These are phyloP conservation scores for Phytophthora capsici DNA, from an alignment of 352 stramenopile genomes.

Conservation along the genomic window DNA sequence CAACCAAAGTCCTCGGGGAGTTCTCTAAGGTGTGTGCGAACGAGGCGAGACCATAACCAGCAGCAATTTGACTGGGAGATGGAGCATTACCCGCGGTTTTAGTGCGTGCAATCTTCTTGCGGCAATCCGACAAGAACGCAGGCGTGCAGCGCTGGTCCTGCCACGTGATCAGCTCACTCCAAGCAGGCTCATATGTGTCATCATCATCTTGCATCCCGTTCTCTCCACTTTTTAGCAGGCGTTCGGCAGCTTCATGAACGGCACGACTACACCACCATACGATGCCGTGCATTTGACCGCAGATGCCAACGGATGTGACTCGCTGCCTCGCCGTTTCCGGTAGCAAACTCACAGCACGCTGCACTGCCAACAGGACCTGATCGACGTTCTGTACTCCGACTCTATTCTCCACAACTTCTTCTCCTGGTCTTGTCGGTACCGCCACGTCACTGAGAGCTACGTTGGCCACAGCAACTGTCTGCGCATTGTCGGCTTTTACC, in stretches of 20 bases:
- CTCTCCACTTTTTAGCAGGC: slow-evolving; percentile 31
- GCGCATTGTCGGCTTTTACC: slow-evolving; percentile 36
- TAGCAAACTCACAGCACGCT: slow-evolving; percentile 41
- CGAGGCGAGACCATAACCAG: slow-evolving; percentile 76
- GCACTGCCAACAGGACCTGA: slow-evolving; percentile 53
- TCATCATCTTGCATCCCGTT: slow-evolving; percentile 12
- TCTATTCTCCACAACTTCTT: slow-evolving; percentile 20
- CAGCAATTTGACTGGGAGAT: slow-evolving; percentile 43
- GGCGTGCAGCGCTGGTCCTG: slow-evolving; percentile 78
- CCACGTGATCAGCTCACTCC: slow-evolving; percentile 80
- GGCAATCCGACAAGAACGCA: slow-evolving; percentile 53
- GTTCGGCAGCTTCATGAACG: slow-evolving; percentile 34
- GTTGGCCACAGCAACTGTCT: slow-evolving; percentile 43
- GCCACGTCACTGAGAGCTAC: slow-evolving; percentile 47
- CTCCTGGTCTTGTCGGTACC: slow-evolving; percentile 8
- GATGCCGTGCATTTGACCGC: slow-evolving; percentile 89
- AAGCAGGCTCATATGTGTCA: slow-evolving; percentile 32
- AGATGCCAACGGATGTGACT: slow-evolving; percentile 65
- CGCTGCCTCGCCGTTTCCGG: slow-evolving; percentile 28
- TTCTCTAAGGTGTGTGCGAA: slow-evolving; percentile 63
- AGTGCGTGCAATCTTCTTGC: slow-evolving; percentile 22
- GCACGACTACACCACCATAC: slow-evolving; percentile 75
- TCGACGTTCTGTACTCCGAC: slow-evolving; percentile 55
- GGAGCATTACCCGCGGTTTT: slow-evolving; percentile 3
- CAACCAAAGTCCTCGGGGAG: slow-evolving; percentile 37